A percentile compares a stretch with the other conserved stretches of the same genome.
Evolutionary conservation across 495 filamentous ascomycete species (phyloP).

Genomic region (Penicillium cinerascens): DNA sequence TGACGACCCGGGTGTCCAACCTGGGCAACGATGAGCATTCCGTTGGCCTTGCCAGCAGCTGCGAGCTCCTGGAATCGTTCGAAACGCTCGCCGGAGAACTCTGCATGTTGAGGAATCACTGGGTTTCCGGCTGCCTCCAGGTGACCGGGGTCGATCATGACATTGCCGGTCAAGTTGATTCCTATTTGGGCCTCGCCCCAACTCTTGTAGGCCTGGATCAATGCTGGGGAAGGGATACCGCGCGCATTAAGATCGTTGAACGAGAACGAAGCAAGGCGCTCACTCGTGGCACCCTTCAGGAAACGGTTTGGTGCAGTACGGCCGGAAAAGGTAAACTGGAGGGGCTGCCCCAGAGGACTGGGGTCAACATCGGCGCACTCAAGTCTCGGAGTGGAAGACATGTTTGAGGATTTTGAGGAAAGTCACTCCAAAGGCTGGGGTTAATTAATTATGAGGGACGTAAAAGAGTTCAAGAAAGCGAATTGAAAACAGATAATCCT

Average conservation of each 20-base stretch:
- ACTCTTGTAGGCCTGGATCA: constrained; percentile 55
- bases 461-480: neutral
- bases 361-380: neutral
- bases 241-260: constrained; percentile 42
- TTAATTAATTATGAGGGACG: too few species aligned
- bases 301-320: constrained; percentile 56
- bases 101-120: constrained; percentile 49
- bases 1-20: constrained; percentile 64
- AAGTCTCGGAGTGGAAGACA: neutral
- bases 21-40: constrained; percentile 55
- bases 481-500: neutral
- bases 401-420: neutral
- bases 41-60: constrained; percentile 45
- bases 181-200: constrained; percentile 60
- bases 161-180: constrained; percentile 58
- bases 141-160: constrained; percentile 58
- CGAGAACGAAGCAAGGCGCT: constrained; percentile 56
- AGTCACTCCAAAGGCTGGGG: too few species aligned
- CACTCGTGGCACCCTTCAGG: constrained; percentile 63
- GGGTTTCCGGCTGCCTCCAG: constrained; percentile 48
- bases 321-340: constrained; percentile 56
- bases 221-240: constrained; percentile 54
- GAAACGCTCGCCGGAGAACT: constrained; percentile 52
- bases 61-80: constrained; percentile 55
- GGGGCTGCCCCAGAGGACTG: constrained; percentile 46